Conservation (phyloP, 2,329 filamentous ascomycete genomes). For the Ceratocystis colombiana region DNA sequence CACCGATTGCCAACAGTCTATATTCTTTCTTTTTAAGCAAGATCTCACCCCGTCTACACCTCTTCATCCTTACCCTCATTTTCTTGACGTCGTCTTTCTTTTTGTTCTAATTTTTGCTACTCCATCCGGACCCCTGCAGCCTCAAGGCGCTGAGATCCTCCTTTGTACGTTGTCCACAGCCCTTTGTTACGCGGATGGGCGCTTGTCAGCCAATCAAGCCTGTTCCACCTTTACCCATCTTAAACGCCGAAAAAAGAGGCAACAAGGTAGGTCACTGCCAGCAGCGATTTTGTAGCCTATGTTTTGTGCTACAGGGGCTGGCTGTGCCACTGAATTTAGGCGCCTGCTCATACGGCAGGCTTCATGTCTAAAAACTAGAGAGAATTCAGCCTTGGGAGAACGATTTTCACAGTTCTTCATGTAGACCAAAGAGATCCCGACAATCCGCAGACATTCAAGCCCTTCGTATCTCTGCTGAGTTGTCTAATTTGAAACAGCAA, state of each 20-base stretch:
- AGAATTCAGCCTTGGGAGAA: not conserved
- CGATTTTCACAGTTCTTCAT: no score
- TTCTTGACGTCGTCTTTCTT: not conserved
- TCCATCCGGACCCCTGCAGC: conserved; percentile 1
- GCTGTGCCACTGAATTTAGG: not conserved
- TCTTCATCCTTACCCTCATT: not conserved
- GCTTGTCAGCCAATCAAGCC: conserved; percentile 24
- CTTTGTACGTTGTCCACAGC: not conserved
- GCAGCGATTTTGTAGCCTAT: not conserved
- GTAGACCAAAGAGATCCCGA: no score
- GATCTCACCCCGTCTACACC: not conserved
- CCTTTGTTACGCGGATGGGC: conserved; percentile 3
- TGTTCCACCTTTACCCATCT: not conserved
- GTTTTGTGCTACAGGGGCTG: not conserved
- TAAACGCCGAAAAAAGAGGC: conserved; percentile 8
- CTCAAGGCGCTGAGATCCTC: not conserved
- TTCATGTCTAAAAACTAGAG: not conserved
- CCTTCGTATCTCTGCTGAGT: not conserved
- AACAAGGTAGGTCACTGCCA: not conserved
- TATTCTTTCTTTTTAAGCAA: not conserved
- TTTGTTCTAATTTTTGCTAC: not conserved
- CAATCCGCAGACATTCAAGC: not conserved
- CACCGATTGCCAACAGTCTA: not conserved
- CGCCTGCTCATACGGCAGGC: not conserved
- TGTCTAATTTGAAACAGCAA: not conserved